Evolutionary conservation across 1,139 yeast species (phyloP), one percentile per base, ranked within the genome.

Genomic region (Yamadazyma mexicana): DNA sequence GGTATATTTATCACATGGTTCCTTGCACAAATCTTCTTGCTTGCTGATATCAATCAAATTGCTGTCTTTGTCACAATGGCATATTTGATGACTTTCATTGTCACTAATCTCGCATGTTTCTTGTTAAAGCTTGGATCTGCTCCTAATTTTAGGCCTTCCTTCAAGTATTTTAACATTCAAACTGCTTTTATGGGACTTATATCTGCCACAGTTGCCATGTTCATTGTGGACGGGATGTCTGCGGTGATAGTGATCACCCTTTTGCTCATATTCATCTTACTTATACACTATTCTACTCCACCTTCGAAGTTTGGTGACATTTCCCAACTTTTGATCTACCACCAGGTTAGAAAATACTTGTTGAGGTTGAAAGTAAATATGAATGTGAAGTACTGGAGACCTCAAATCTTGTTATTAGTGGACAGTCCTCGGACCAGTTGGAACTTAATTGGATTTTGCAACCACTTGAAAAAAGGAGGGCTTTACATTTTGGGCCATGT

Each of bases 221-320:
- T 87, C 56, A 82, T 89, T 34, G 97, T 94, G 3, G 98, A 92
- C 64, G 95, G 96, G 25, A 56, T 84, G 17, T 85, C 95, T 2
- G 98, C 98, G 0, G 72, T 88, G 1, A 70, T 83, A 20, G 83
- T 91, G 39, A 78, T 89, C 31, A 65, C 83, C 6, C 77, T 84
- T 40, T 70, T 89, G 52, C 61, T 80, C 37, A 66, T 81, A 18
- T 63, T 92, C 34, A 86, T 92, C 50, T 58, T 88, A 40, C 60
- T 85, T 42, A 92, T 92, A 46, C 98, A 92, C 59, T 88, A 89
- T 55, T 75, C 81, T 42, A 85, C 96, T 2, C 96, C 97, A 2
- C 97, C 98, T 4, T 89, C 88, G 58, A 85, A 89, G 28, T 92
- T 96, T 87, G 98, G 98, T 25, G 98, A 92, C 63, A 96, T 92